A percentile compares a stretch with the other conserved stretches of the same genome.
Conservation (phyloP, 257 asterid genomes). For the Cinchona pubescens region DNA sequence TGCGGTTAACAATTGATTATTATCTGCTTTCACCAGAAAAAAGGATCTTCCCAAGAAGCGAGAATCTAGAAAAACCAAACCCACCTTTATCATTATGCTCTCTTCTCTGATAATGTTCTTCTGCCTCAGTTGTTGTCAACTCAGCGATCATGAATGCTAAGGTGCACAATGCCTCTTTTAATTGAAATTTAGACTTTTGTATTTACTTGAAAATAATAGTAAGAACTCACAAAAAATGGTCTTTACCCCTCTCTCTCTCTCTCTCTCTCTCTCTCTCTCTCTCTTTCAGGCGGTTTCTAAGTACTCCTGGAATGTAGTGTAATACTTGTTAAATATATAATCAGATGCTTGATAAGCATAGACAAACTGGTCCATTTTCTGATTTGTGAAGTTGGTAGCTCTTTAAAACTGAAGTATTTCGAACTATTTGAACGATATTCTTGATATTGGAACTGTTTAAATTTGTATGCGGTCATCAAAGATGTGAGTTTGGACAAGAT, state of each 20-base stretch:
- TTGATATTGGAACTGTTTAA: neutral
- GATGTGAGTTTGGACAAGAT: neutral
- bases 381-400: neutral
- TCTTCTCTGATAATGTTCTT: slow-evolving; percentile 94
- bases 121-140: slow-evolving; percentile 97
- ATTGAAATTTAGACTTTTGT: neutral
- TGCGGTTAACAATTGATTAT: slow-evolving; percentile 91
- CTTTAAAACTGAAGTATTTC: neutral
- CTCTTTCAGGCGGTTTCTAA: neutral
- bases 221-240: neutral
- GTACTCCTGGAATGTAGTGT: neutral
- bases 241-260: too few species aligned
- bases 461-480: neutral
- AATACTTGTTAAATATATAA: neutral
- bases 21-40: slow-evolving; percentile 81
- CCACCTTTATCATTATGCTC: slow-evolving; percentile 90
- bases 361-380: neutral
- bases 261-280: too few species aligned
- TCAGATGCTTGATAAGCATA: neutral
- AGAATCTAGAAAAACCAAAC: slow-evolving; percentile 78
- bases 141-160: slow-evolving; percentile 83
- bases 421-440: neutral
- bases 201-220: neutral
- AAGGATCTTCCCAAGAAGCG: slow-evolving; percentile 73
- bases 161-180: slow-evolving; percentile 38